Percentiles rank a stretch among this genome's conserved stretches.
These are phyloP conservation scores for Penicillium psychrosexuale DNA, from an alignment of 2,329 filamentous ascomycete species.

Conservation along the genomic window DNA sequence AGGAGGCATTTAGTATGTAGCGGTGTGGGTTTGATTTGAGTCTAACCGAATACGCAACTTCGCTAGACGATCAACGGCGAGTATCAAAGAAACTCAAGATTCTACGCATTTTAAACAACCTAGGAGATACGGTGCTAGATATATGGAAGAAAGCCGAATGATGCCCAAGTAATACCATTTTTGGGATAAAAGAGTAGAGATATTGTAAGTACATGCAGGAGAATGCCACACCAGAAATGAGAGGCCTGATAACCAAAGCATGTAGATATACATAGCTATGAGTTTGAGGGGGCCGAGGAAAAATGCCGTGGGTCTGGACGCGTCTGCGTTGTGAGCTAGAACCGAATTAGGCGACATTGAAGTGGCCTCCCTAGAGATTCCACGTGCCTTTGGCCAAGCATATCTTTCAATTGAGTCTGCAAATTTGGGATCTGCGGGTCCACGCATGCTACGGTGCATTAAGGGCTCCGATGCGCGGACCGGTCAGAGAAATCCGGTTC, in stretches of 20 bases:
- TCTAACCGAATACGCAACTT: not conserved
- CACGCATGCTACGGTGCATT: not conserved
- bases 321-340: not conserved
- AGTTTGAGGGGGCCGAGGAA: not conserved
- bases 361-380: not conserved
- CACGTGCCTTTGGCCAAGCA: not conserved
- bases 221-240: conserved; percentile 10
- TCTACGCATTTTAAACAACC: not conserved
- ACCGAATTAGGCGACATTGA: not conserved
- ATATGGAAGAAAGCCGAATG: not conserved
- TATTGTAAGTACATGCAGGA: conserved; percentile 20
- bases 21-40: not conserved
- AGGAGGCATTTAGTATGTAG: not conserved
- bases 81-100: not conserved
- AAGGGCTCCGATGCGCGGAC: not conserved
- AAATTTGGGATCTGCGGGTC: not conserved
- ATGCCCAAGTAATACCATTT: conserved; percentile 1
- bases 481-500: conserved; percentile 4
- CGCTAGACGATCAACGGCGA: not conserved
- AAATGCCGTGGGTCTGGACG: not conserved
- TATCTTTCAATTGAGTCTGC: not conserved
- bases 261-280: conserved; percentile 5
- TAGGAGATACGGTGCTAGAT: not conserved
- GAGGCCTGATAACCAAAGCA: conserved; percentile 3
- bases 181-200: conserved; percentile 14